Conservation (phyloP, 495 filamentous ascomycete species). For the Talaromyces ruber region DNA sequence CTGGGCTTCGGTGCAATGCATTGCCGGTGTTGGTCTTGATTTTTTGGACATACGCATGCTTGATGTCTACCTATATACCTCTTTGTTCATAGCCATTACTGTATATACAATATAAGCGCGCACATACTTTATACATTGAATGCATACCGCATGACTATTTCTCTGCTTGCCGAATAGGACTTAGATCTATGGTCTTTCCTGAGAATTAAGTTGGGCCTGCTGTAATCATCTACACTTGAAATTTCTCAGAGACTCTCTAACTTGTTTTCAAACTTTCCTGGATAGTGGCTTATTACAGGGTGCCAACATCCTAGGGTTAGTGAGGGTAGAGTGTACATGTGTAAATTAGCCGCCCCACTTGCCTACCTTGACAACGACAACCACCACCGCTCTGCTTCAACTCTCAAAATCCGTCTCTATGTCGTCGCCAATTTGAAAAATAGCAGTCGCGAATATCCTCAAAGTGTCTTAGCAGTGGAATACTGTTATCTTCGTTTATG, state of each 20-base stretch:
- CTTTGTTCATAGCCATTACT: neutral
- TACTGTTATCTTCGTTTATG: neutral
- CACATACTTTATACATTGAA: neutral
- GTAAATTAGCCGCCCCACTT: neutral
- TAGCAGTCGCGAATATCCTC: neutral
- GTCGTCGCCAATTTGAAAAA: neutral
- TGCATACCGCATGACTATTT: neutral
- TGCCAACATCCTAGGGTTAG: too few species aligned
- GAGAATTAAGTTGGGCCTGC: too few species aligned
- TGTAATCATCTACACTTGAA: too few species aligned
- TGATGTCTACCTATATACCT: neutral
- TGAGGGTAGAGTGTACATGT: too few species aligned
- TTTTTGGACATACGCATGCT: neutral
- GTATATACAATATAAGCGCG: neutral
- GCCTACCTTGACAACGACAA: neutral
- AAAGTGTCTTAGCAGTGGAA: neutral
- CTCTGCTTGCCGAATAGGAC: neutral
- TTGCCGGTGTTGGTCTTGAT: neutral
- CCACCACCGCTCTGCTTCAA: neutral
- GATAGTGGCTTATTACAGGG: too few species aligned
- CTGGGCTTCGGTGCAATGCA: neutral
- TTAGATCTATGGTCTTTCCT: too few species aligned
- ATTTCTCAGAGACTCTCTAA: too few species aligned
- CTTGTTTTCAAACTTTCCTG: too few species aligned
- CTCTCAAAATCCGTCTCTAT: neutral